Conservation (phyloP, 1,284 basidiomycete genomes). For the Sporisorium reilianum region DNA sequence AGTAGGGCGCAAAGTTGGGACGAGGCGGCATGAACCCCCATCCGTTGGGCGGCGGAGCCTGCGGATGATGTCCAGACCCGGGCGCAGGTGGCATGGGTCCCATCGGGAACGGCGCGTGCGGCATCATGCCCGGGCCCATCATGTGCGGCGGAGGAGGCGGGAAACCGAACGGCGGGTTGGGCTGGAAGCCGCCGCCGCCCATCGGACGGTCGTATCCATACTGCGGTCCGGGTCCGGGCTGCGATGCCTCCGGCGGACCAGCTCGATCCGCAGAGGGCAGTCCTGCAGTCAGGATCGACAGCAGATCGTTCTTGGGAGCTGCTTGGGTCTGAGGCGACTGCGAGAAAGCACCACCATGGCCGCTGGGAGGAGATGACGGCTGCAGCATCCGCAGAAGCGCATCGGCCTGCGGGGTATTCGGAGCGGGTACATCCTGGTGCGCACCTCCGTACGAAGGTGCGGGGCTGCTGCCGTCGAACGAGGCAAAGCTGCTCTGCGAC, state of each 20-base stretch:
- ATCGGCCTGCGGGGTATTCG: conserved; percentile 26
- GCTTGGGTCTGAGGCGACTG: conserved; percentile 26
- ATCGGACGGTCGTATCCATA: conserved; percentile 25
- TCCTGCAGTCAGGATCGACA: conserved; percentile 47
- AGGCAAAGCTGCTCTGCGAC: conserved; percentile 44
- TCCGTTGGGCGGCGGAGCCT: conserved; percentile 16
- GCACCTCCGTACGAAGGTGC: conserved; percentile 9
- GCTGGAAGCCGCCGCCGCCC: conserved; percentile 18
- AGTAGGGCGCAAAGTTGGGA: conserved; percentile 41
- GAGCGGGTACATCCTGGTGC: conserved; percentile 19
- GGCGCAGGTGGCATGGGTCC: conserved; percentile 25
- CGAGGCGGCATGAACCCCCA: conserved; percentile 34
- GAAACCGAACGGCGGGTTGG: conserved; percentile 33
- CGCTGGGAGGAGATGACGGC: conserved; percentile 16
- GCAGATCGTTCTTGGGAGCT: conserved; percentile 40
- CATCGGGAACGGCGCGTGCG: conserved; percentile 37
- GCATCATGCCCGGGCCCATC: conserved; percentile 39
- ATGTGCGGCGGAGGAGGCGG: conserved; percentile 46
- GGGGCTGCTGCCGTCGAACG: conserved; percentile 23
- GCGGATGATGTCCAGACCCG: conserved; percentile 19
- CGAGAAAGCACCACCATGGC: conserved; percentile 1
- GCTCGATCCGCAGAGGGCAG: conserved; percentile 15
- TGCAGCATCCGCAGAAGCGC: conserved; percentile 44
- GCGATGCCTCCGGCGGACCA: conserved; percentile 15
- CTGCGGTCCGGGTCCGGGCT: conserved; percentile 13